Base-by-base conservation (phyloP, 2,329 filamentous ascomycete species). In the Grosmannia clavigera region DNA sequence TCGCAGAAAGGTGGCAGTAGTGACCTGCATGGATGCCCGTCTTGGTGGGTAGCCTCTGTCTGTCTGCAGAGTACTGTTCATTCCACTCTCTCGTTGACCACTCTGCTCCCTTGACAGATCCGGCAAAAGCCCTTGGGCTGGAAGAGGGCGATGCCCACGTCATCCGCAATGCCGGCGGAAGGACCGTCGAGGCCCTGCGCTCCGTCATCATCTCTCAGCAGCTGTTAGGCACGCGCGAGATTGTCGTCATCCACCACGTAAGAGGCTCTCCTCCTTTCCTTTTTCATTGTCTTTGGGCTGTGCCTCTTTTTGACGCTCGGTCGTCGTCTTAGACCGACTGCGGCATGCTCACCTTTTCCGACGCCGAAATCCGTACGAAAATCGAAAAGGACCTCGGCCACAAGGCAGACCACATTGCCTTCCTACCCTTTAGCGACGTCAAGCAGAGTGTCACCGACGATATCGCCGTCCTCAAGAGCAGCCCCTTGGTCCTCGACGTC, bases 21-120 rank as follows among this genome's bases (percentile, higher is more conserved):
- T 92, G 52, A 87, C 87, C 0, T 94, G 89, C 72, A 94, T 94
- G 88, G 89, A 94, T 67, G 87, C 89, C 6, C 82, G 89, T 57
- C 75, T 85, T 65, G 59, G 59, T 60, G 25, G 3, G 48, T 43
- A 4, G 27, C 2, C 5, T 5, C 14, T 53, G 12, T 16, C 4
- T 11, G 16, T 10, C 16, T 19, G 2, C 9, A 50, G 14, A 10
- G 35, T 16, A 5, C 5, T 10, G 52, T 19, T 3, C 12, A 10
- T 5, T 14, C 10, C 14, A n/a, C 7, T 50, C 11, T 27, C 25
- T 7, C 22, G n/a, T 22, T 58, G 29, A 40, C 22, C 14, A 10
- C 27, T 3, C 4, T 22, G 38, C 14, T 38, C 3, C n/a, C 16
- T 19, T 53, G 12, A 12, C n/a, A 60, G 80, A 92, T 66, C 84